phyloP scores from a whole-genome alignment of 148 eudicot genomes.

The Rhododendron vialii region DNA sequence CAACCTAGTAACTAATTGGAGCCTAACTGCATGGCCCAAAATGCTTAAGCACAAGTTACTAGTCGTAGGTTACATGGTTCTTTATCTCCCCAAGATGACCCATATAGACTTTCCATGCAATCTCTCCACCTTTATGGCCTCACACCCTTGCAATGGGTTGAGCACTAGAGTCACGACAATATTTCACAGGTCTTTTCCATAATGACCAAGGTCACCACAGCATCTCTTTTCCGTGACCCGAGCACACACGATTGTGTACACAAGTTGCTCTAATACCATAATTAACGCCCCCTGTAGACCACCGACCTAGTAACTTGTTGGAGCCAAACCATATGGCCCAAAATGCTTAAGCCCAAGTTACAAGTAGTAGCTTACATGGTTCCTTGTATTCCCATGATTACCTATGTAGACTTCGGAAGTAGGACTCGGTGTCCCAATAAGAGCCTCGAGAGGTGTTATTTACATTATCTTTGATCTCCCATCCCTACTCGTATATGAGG shows the following conservation, averaged over 20 bases:
- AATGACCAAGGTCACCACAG: background rate
- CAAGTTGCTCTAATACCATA: background rate
- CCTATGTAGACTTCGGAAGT: background rate
- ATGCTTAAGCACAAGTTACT: background rate
- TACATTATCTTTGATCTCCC: background rate
- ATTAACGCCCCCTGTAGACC: background rate
- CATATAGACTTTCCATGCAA: background rate
- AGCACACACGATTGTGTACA: background rate
- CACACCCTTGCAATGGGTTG: background rate
- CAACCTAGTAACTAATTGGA: background rate
- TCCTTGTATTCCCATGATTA: background rate
- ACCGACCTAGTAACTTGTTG: background rate
- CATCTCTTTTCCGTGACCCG: background rate
- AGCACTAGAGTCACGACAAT: background rate
- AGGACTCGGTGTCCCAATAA: background rate
- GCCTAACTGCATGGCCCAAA: background rate
- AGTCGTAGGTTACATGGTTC: background rate
- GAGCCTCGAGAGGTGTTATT: background rate
- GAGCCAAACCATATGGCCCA: background rate
- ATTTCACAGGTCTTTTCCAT: background rate
- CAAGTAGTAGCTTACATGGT: background rate
- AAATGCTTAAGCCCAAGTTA: background rate
- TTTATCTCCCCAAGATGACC: background rate
- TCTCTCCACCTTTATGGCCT: background rate
- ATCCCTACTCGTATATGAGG: background rate